Percentiles rank a stretch among this genome's conserved stretches.
Evolutionary conservation across 2,329 filamentous ascomycete species (phyloP).

Genomic region (Biscogniauxia mediterranea): DNA sequence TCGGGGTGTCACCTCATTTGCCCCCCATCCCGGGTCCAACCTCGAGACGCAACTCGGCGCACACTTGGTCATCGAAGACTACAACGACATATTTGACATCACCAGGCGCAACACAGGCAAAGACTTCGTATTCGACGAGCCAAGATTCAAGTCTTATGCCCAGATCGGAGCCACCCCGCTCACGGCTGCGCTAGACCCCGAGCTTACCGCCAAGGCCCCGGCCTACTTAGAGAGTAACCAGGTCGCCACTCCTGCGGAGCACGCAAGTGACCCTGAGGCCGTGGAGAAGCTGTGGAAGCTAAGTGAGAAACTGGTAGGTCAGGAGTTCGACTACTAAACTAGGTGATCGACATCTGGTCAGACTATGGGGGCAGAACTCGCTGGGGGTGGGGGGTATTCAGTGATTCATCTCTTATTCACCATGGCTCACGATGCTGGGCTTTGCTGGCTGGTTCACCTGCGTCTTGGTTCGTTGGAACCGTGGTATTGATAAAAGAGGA

Average conservation of each 20-base stretch:
- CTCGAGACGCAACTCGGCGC: constrained; percentile 26
- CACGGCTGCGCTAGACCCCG: constrained; percentile 38
- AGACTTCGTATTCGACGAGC: constrained; percentile 17
- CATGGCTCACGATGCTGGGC: too few species aligned
- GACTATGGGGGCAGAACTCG: too few species aligned
- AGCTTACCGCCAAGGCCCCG: constrained; percentile 30
- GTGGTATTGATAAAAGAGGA: too few species aligned
- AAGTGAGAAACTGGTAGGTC: constrained; percentile 42
- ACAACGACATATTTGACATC: constrained; percentile 14
- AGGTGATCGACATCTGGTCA: too few species aligned
- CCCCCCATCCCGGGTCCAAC: constrained; percentile 34
- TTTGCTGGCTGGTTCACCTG: too few species aligned
- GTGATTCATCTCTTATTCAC: too few species aligned
- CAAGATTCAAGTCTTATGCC: constrained; percentile 36
- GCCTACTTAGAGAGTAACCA: constrained; percentile 34
- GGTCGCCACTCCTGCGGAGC: constrained; percentile 29
- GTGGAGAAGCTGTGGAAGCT: constrained; percentile 44
- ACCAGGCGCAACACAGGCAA: constrained; percentile 24
- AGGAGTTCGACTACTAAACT: constrained; percentile 25
- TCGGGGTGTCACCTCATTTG: constrained; percentile 32
- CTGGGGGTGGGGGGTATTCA: too few species aligned
- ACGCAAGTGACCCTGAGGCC: constrained; percentile 33
- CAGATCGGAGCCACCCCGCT: constrained; percentile 40
- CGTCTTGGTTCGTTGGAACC: too few species aligned
- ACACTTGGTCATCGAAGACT: constrained; percentile 15